Base-by-base conservation (phyloP, 1,284 basidiomycete species). In the Phylloporus sp. region DNA sequence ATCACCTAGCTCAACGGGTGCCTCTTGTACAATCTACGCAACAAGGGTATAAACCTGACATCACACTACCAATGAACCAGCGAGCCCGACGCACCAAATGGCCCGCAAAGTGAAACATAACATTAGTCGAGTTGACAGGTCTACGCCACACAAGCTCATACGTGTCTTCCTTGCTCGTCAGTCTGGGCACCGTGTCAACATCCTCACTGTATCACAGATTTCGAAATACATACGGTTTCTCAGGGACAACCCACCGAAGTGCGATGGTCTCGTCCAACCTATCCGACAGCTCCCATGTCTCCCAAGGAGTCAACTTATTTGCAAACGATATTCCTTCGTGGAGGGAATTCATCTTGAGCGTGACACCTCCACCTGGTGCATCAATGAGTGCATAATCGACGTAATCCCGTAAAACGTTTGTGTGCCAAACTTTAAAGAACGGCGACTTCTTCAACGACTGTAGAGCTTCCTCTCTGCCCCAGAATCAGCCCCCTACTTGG, bases 351-450 rank as follows among this genome's bases (percentile, higher is more conserved):
- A 86, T 92, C 78, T 93, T 94, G 59, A 94, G 84, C 60, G 75
- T 81, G 15, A 89, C 83, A 5, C 80, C 80, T 1, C 82, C 81
- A 27, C 70, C 49, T 1, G 74, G 56, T 60, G 78, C 77, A 27
- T 82, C 62, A 12, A 77, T 77, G 10, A 95, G 81, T 6, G 86
- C 93, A 71, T 90, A 86, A 25, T 90, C 83, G 45, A 95, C 81
- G 77, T 95, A 96, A 6, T 85, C 71, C 20, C 86, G 81, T 43
- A 97, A 85, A 5, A 90, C 90, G 0, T 83, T 85, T 0, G 88
- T 86, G 74, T 96, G 85, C 94, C 95, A 97, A 1, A 83, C 80
- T 8, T 78, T 72, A 78, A 95, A 97, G 84, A 95, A 96, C 0
- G 90, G 85, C 19, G 84, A 87, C 41, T 84, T 79, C 43, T 81